A percentile compares a stretch with the other conserved stretches of the same genome.
These are phyloP conservation scores for Rhodomyrtus tomentosa DNA, from an alignment of 345 rosid species.

Conservation along the genomic window DNA sequence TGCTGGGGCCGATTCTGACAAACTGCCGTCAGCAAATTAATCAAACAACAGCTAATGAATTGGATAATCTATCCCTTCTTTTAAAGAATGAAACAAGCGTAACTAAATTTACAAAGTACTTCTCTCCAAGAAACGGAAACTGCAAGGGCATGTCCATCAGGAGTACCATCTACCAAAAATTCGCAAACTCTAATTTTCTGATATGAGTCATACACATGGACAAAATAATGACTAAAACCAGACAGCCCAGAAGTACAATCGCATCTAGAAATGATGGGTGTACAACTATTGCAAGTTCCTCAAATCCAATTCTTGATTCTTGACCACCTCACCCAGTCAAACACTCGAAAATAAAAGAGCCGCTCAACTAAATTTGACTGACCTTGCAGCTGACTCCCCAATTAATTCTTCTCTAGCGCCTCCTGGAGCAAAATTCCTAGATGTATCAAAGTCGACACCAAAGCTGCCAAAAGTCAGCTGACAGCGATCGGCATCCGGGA, in stretches of 20 bases:
- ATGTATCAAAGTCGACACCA: slow-evolving; percentile 46
- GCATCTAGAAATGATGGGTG: neutral
- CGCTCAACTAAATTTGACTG: slow-evolving; percentile 1
- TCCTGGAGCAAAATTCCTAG: slow-evolving; percentile 22
- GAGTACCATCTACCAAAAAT: neutral
- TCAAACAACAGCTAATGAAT: neutral
- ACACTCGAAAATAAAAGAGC: neutral
- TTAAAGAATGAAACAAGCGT: neutral
- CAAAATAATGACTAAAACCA: neutral
- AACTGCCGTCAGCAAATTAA: slow-evolving; percentile 25
- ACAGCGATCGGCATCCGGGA: slow-evolving; percentile 67
- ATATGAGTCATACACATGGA: neutral
- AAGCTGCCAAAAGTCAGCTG: slow-evolving; percentile 83
- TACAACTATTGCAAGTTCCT: neutral
- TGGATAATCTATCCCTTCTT: neutral
- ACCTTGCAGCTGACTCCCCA: slow-evolving; percentile 50
- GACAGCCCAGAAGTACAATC: neutral
- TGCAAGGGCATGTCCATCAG: neutral
- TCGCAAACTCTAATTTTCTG: neutral
- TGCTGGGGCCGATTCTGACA: slow-evolving; percentile 25
- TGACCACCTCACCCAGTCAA: neutral
- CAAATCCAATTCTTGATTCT: neutral
- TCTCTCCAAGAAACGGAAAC: neutral
- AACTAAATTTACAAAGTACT: neutral
- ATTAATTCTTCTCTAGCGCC: slow-evolving; percentile 34